Percentiles rank a stretch among this genome's conserved stretches.
phyloP scores from a whole-genome alignment of 176 grass and related monocot species.

The Musa itinerans region DNA sequence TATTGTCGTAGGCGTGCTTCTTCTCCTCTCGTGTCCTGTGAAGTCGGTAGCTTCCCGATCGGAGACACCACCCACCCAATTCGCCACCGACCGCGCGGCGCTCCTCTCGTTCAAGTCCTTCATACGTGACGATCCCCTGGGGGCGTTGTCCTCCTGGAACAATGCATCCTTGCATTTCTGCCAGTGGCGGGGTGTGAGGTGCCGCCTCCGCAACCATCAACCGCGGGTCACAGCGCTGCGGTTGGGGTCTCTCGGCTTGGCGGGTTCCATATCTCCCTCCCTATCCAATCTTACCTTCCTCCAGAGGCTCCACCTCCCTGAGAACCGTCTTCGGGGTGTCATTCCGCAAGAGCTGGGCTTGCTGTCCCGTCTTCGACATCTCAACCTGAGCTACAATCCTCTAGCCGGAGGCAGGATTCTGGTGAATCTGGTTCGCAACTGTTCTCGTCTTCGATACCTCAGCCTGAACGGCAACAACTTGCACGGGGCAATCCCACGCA shows the following conservation, averaged over 20 bases:
- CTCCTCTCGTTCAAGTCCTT: conserved; percentile 34
- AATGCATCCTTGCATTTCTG: conserved; percentile 25
- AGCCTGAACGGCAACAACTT: conserved; percentile 21
- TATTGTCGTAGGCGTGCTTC: too few relatives aligned
- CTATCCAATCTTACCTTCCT: conserved; percentile 28
- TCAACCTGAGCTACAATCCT: conserved; percentile 45
- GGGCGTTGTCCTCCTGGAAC: conserved; percentile 20
- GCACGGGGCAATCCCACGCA: background rate
- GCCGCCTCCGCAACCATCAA: background rate
- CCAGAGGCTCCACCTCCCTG: conserved; percentile 22
- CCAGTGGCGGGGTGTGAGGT: conserved; percentile 25
- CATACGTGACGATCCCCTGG: conserved; percentile 1
- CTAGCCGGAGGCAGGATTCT: too few relatives aligned
- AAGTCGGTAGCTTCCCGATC: too few relatives aligned
- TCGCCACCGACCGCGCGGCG: background rate
- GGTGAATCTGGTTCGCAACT: conserved; percentile 10
- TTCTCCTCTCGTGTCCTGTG: too few relatives aligned
- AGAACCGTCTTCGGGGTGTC: conserved; percentile 24
- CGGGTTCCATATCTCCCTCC: conserved; percentile 20
- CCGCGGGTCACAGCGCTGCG: conserved; percentile 5
- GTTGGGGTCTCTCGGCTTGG: conserved; percentile 20
- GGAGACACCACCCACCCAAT: too few relatives aligned
- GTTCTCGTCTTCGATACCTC: conserved; percentile 23
- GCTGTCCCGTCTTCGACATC: conserved; percentile 25
- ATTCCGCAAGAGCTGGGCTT: conserved; percentile 31